phyloP scores from a whole-genome alignment of 1,284 basidiomycete genomes.

The Polyporus tsugae region DNA sequence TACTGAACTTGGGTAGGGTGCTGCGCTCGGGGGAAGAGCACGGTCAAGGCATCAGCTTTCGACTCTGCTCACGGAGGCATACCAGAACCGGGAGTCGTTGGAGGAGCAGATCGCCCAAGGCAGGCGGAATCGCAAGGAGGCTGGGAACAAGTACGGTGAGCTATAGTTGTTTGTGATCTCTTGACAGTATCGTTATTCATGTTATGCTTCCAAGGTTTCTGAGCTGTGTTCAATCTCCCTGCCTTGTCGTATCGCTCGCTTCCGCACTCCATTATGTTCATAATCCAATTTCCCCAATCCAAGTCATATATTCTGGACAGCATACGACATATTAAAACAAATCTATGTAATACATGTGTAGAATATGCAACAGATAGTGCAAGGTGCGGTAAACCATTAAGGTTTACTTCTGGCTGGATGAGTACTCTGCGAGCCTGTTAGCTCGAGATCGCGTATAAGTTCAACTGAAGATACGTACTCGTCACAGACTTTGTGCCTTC shows the following conservation, averaged over 20 bases:
- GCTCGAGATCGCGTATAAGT: neutral
- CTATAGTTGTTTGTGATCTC: neutral
- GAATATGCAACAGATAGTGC: slow-evolving; percentile 25
- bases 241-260: no score
- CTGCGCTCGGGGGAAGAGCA: slow-evolving; percentile 73
- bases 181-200: slow-evolving; percentile 7
- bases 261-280: neutral
- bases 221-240: neutral
- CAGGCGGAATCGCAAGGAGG: slow-evolving; percentile 82
- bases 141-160: slow-evolving; percentile 86
- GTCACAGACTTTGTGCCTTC: slow-evolving; percentile 75
- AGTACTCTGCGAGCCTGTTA: slow-evolving; percentile 37
- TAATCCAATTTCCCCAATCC: neutral
- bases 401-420: slow-evolving; percentile 39
- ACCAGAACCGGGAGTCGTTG: slow-evolving; percentile 76
- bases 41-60: slow-evolving; percentile 79
- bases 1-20: slow-evolving; percentile 53
- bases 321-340: slow-evolving; percentile 28
- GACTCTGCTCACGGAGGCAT: slow-evolving; percentile 79
- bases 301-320: slow-evolving; percentile 25
- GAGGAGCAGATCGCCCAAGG: slow-evolving; percentile 85
- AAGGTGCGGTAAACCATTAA: slow-evolving; percentile 14
- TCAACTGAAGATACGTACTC: slow-evolving; percentile 34
- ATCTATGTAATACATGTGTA: slow-evolving; percentile 34
- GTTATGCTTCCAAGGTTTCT: neutral